Evolutionary conservation across 768 basidiomycete species (phyloP).

Genomic region (Artomyces pyxidatus): DNA sequence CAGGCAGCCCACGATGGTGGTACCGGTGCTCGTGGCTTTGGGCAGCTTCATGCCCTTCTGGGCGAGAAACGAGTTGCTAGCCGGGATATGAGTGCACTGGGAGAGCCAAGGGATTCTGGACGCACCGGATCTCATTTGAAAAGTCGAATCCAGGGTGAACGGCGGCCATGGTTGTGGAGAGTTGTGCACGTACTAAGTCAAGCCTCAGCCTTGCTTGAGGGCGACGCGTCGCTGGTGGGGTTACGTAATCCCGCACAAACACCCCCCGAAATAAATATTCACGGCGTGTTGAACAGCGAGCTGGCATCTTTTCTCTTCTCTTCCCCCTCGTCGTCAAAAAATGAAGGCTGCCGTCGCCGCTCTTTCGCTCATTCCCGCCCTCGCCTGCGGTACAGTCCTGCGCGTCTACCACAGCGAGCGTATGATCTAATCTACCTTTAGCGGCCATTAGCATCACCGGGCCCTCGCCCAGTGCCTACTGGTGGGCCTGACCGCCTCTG

Average conservation of each 20-base stretch:
- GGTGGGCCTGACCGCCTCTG: conserved; percentile 17
- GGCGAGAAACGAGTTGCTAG: conserved; percentile 64
- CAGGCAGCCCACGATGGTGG: conserved; percentile 95
- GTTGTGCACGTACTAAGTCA: too few species aligned
- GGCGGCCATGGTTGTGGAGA: conserved; percentile 30
- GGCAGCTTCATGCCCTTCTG: conserved; percentile 68
- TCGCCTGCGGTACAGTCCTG: too few species aligned
- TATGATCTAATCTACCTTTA: conserved; percentile 4
- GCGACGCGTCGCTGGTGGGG: too few species aligned
- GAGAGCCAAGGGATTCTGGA: neutral
- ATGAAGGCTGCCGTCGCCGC: too few species aligned
- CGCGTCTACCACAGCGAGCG: too few species aligned
- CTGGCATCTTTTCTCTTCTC: too few species aligned
- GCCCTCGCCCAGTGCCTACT: conserved; percentile 24
- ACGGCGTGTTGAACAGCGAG: too few species aligned
- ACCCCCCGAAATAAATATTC: too few species aligned
- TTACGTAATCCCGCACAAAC: too few species aligned
- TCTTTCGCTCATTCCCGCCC: too few species aligned
- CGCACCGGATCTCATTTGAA: conserved; percentile 56
- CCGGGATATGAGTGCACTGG: neutral
- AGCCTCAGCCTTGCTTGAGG: too few species aligned
- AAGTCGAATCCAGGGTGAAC: conserved; percentile 66
- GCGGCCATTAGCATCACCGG: conserved; percentile 24
- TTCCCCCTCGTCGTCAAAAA: too few species aligned
- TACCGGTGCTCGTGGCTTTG: conserved; percentile 88